Base-by-base conservation (phyloP, 2,329 filamentous ascomycete species). In the Aspergillus piperis region DNA sequence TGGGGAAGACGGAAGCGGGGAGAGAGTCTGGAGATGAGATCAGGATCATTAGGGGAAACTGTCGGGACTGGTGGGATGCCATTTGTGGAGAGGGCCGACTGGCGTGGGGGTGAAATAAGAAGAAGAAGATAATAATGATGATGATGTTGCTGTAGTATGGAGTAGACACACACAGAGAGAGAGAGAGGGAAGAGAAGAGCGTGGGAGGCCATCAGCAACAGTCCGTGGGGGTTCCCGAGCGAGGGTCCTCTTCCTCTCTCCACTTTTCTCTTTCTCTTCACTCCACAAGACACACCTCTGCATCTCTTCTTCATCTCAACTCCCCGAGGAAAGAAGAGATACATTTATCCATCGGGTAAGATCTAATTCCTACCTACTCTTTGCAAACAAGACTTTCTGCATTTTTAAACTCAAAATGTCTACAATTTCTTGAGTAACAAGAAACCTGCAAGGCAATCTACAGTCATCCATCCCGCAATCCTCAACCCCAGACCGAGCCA, bases 1-100 rank as follows among this genome's bases (percentile, higher is more conserved):
- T 65, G 38, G 60, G 41, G 58, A 36, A 58, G 47, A 47, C 58
- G 48, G 57, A 47, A 51, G 62, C 52, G 52, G 52, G 52, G 52
- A 42, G 25, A 44, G 23, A 44, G 53, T 55, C 53, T 55, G 53
- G 53, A 44, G 39, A 55, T 44, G 27, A 44, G 23, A 39, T 55
- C 39, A 44, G 42, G 53, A 53, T 44, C 53, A 55, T 47, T 41
- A 17, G 51, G 38, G 47, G 48, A 39, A 13, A 41, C 51, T 39
- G 21, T 42, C 52, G 47, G 41, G 53, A 54, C 47, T 57, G 41
- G 39, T 47, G 47, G 47, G 47, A 50, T 50, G n/a, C 15, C 36
- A 36, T 36, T 36, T 51, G 57, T 49, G 54, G 53, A 56, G 57
- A 57, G 23, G 41, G 13, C 23, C 51, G 50, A 51, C 48, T 39